Evolutionary conservation across 2,329 filamentous ascomycete genomes (phyloP).

Genomic region (Arthrobotrys iridis): DNA sequence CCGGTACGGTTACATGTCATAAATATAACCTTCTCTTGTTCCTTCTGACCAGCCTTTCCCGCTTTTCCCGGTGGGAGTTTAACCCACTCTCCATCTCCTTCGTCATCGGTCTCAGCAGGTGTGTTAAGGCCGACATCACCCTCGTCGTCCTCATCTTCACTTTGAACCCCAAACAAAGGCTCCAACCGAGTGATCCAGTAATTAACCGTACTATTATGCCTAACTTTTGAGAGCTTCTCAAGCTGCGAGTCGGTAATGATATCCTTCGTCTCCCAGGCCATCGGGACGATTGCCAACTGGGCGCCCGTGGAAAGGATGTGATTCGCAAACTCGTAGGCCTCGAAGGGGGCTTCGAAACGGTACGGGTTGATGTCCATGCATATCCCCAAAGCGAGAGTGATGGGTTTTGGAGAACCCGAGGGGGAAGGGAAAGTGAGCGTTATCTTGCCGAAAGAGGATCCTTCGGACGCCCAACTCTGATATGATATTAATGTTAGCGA

Average conservation of each 20-base stretch:
- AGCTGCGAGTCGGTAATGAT: conserved; percentile 62
- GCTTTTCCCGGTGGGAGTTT: conserved; percentile 3
- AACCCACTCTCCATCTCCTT: conserved; percentile 12
- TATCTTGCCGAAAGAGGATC: conserved; percentile 62
- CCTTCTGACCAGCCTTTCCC: neutral
- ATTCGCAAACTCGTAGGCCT: conserved; percentile 66
- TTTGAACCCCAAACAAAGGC: conserved; percentile 69
- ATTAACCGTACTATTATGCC: conserved; percentile 69
- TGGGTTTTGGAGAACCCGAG: conserved; percentile 16
- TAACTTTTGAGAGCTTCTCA: neutral
- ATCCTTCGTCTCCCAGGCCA: conserved; percentile 78
- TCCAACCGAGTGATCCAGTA: conserved; percentile 80
- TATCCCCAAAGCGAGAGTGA: conserved; percentile 49
- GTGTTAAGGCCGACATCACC: neutral
- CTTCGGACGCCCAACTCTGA: conserved; percentile 60
- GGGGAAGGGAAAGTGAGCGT: conserved; percentile 59
- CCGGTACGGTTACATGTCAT: conserved; percentile 78
- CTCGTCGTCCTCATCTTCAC: conserved; percentile 16
- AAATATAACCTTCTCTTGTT: conserved; percentile 70
- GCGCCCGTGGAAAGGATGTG: conserved; percentile 69
- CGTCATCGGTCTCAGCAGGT: conserved; percentile 17
- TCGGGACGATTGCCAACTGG: conserved; percentile 74
- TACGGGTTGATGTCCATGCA: conserved; percentile 69
- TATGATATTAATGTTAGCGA: neutral
- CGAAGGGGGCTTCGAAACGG: conserved; percentile 65